phyloP scores from a whole-genome alignment of 108 stramenopile species.

The Aurantiochytrium sp. region DNA sequence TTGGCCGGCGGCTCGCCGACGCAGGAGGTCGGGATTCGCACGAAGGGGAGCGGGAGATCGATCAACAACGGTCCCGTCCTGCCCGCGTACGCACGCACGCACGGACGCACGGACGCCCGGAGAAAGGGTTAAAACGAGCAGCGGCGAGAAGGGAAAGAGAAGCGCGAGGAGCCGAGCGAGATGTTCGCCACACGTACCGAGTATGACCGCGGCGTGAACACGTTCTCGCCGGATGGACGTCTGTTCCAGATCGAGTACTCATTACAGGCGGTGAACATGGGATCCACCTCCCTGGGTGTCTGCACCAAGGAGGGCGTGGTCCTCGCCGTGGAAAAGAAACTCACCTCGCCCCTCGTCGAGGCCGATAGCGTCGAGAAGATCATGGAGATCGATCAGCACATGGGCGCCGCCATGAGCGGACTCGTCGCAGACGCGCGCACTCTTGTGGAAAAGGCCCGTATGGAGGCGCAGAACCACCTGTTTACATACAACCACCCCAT shows the following conservation, averaged over 20 bases:
- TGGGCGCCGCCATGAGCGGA: constrained; percentile 95
- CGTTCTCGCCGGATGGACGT: constrained; percentile 98
- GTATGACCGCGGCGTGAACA: constrained; percentile 99
- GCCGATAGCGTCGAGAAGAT: constrained; percentile 84
- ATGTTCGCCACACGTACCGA: constrained; percentile 91
- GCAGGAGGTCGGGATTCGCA: too few species aligned
- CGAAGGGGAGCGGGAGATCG: too few species aligned
- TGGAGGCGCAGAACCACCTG: constrained; percentile 97
- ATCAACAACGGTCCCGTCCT: too few species aligned
- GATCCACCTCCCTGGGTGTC: constrained; percentile 92
- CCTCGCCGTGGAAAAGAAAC: constrained; percentile 93
- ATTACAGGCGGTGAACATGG: constrained; percentile 65
- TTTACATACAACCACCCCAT: constrained; percentile 98
- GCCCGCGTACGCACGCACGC: too few species aligned
- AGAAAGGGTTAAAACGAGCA: too few species aligned
- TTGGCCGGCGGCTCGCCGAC: too few species aligned
- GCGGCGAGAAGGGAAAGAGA: too few species aligned
- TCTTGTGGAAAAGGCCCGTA: constrained; percentile 93
- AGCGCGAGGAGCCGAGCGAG: background rate
- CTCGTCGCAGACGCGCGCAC: constrained; percentile 94
- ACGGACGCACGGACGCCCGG: too few species aligned
- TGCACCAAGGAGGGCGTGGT: constrained; percentile 87
- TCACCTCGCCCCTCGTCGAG: constrained; percentile 84
- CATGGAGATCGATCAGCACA: constrained; percentile 89
- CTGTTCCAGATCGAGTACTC: constrained; percentile 99